Base-by-base conservation (phyloP, 306 rosid species). In the Cucurbita argyrosperma region DNA sequence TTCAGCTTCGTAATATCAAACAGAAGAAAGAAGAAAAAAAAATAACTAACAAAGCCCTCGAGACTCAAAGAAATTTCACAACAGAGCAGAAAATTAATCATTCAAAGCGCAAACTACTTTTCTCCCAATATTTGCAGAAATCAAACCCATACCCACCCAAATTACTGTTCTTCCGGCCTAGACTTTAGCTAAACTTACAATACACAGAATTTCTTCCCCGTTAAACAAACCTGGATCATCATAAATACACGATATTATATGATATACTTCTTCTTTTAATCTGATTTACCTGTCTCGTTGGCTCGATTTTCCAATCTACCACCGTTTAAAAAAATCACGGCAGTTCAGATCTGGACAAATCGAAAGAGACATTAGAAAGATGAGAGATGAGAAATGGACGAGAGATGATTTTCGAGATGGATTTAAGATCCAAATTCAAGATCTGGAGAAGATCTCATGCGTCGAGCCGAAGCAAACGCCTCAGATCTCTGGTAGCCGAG, bases 251-350 rank as follows among this genome's bases (percentile, higher is more conserved):
- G 7, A 69, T 69, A 47, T 19, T 46, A 62, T 62, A 52, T 7
- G 57, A 69, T 46, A 47, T 42, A 37, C n/a, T 26, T 40, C 39
- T 8, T 30, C 4, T 42, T 47, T 12, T 21, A 43, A 18, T 68
- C 73, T 68, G 73, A 68, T 68, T 47, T 68, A 68, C 74, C 56
- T 68, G 57, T 23, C 74, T 68, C 72, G 11, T 43, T 66, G 8
- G 38, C 79, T 75, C 68, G 59, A 60, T 59, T 83, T 80, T 58
- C 84, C 53, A 84, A 79, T 80, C 87, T 1, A 38, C 82, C 92
- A 74, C 93, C 92, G 88, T 87, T 92, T 84, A 82, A 90, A 92
- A 92, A 90, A 90, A 86, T 85, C 89, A 87, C 89, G 88, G 90
- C 81, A 15, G 8, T 42, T 47, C 76, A 67, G 84, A 84, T 56